Conservation (phyloP, 176 grass and related monocot genomes). For the Triticum turgidum region DNA sequence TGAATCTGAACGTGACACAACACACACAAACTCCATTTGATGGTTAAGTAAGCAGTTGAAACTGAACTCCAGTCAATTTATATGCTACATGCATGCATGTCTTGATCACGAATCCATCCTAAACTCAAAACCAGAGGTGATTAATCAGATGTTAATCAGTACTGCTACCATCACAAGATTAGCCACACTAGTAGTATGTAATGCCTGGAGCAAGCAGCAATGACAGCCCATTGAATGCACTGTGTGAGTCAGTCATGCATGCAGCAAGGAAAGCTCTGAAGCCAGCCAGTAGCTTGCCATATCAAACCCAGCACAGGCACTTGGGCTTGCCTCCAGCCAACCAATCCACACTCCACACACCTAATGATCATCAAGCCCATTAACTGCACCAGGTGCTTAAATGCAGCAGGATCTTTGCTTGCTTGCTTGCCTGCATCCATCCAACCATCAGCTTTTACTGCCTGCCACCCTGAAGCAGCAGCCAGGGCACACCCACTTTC, state of each 20-base stretch:
- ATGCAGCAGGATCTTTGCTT: slow-evolving; percentile 29
- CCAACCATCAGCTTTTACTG: slow-evolving; percentile 42
- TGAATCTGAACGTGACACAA: slow-evolving; percentile 19
- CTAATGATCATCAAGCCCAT: slow-evolving; percentile 33
- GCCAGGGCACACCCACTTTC: slow-evolving; percentile 17
- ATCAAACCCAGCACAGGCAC: slow-evolving; percentile 23
- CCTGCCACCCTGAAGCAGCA: slow-evolving; percentile 39
- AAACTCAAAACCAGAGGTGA: slow-evolving; percentile 6
- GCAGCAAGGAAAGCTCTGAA: slow-evolving; percentile 23
- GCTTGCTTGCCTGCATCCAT: slow-evolving; percentile 25
- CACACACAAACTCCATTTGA: not conserved
- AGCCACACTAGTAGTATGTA: not conserved
- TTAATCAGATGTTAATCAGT: slow-evolving; percentile 11
- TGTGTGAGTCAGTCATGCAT: not conserved
- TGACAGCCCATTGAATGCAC: not conserved
- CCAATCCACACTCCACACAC: slow-evolving; percentile 9
- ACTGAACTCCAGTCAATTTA: slow-evolving; percentile 18
- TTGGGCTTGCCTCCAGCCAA: slow-evolving; percentile 10
- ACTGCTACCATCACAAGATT: not conserved
- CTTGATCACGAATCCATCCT: slow-evolving; percentile 21
- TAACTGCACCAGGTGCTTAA: slow-evolving; percentile 47
- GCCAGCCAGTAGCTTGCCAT: slow-evolving; percentile 30
- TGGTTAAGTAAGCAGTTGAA: not conserved
- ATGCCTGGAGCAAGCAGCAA: not conserved
- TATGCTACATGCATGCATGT: not conserved